Evolutionary conservation across 1,284 basidiomycete species (phyloP).

Genomic region (Ganoderma lucidum): DNA sequence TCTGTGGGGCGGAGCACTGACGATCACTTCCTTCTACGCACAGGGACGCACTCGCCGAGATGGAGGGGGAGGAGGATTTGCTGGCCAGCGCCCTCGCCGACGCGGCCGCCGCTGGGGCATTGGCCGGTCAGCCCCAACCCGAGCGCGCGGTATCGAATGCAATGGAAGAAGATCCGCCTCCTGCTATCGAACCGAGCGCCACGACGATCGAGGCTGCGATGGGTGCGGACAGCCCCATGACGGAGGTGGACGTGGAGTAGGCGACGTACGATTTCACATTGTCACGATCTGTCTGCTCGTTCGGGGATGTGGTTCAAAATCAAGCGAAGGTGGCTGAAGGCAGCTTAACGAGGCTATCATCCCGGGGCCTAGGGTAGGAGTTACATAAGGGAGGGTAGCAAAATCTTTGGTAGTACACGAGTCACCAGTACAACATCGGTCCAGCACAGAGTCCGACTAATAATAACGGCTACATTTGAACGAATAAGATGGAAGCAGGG

Average conservation of each 20-base stretch:
- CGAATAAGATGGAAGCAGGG: neutral
- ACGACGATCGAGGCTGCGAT: slow-evolving; percentile 16
- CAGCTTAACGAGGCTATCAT: neutral
- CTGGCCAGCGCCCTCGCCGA: neutral
- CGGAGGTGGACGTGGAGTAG: slow-evolving; percentile 24
- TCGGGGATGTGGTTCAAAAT: neutral
- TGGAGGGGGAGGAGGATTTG: slow-evolving; percentile 23
- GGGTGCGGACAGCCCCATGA: slow-evolving; percentile 32
- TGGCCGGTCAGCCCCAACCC: neutral
- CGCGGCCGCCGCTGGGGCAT: neutral
- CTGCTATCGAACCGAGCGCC: neutral
- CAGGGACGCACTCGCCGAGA: slow-evolving; percentile 32
- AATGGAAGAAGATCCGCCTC: too few relatives aligned
- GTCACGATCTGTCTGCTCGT: neutral
- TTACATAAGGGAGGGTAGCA: neutral
- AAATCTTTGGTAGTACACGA: neutral
- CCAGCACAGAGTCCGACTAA: neutral
- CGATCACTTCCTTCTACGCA: neutral
- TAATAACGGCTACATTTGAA: neutral
- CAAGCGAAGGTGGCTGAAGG: neutral
- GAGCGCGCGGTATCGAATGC: neutral
- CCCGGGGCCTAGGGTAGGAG: neutral
- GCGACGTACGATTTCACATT: neutral
- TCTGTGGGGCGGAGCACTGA: neutral
- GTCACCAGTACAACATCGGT: neutral